phyloP scores from a whole-genome alignment of 177 flowering plant genomes.

The Vitis hybrid region DNA sequence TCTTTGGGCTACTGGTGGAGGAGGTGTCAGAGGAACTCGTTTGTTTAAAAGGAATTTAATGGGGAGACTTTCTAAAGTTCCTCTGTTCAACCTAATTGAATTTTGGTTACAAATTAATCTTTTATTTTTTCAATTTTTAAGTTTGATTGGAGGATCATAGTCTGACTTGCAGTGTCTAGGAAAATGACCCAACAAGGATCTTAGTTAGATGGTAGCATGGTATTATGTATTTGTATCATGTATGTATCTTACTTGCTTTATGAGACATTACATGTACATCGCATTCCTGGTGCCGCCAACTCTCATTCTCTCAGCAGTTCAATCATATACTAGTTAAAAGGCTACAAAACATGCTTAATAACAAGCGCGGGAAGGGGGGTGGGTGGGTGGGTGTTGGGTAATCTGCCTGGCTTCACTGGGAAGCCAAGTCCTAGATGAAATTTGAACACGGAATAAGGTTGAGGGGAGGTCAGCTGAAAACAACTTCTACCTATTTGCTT shows the following conservation, averaged over 20 bases:
- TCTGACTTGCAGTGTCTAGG: conserved; percentile 13
- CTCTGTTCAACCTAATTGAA: not conserved
- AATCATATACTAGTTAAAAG: no score
- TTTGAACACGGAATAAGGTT: no score
- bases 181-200: conserved; percentile 6
- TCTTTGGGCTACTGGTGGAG: conserved; percentile 37
- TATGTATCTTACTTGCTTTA: conserved; percentile 5
- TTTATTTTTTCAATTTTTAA: not conserved
- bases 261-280: conserved; percentile 8
- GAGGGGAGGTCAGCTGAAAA: no score
- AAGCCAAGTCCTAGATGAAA: no score
- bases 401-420: not conserved
- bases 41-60: not conserved
- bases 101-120: conserved; percentile 12
- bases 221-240: conserved; percentile 19
- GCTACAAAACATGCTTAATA: no score
- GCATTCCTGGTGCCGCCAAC: not conserved
- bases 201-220: conserved; percentile 5
- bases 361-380: no score
- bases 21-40: conserved; percentile 34
- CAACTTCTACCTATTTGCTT: no score
- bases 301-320: no score
- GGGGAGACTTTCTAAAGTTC: no score
- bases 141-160: conserved; percentile 14
- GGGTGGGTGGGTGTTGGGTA: not conserved